Evolutionary conservation across 1,139 yeast genomes (phyloP).

Genomic region (Yamadazyma dushanensis): DNA sequence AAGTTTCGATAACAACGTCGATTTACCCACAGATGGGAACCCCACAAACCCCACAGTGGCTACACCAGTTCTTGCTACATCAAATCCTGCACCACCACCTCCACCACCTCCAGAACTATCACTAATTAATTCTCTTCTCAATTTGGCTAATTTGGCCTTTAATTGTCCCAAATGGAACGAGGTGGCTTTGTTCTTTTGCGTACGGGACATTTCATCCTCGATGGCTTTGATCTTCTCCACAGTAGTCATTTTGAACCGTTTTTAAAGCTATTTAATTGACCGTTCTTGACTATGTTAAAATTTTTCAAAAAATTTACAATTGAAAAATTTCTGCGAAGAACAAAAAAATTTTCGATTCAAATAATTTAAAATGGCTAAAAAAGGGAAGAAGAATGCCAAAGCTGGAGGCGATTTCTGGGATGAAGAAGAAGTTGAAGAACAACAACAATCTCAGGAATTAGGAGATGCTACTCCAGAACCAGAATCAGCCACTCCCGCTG

Average conservation of each 20-base stretch:
- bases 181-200: slow-evolving; percentile 95
- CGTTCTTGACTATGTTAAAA: too few relatives aligned
- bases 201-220: slow-evolving; percentile 93
- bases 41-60: slow-evolving; percentile 98
- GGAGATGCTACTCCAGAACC: slow-evolving; percentile 31
- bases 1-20: slow-evolving; percentile 78
- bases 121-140: slow-evolving; percentile 86
- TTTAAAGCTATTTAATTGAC: too few relatives aligned
- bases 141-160: slow-evolving; percentile 92
- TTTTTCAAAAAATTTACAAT: neutral
- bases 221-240: slow-evolving; percentile 89
- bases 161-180: slow-evolving; percentile 95
- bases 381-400: slow-evolving; percentile 52
- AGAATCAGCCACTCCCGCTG: slow-evolving; percentile 15
- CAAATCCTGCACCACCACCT: slow-evolving; percentile 90
- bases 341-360: slow-evolving; percentile 4
- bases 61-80: slow-evolving; percentile 96
- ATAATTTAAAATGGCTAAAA: slow-evolving; percentile 39
- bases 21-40: slow-evolving; percentile 97
- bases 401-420: slow-evolving; percentile 79
- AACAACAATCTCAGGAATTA: slow-evolving; percentile 32
- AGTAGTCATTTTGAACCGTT: slow-evolving; percentile 81
- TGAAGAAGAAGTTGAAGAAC: slow-evolving; percentile 63
- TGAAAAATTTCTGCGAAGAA: slow-evolving; percentile 4
- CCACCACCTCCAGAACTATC: slow-evolving; percentile 81